These are phyloP conservation scores for carrot (Daucus carota) DNA, from an alignment of 129 eudicot species.

Conservation along the genomic window DH1_v3.0 NC_030388.2:30446501-30447000, in stretches of 20 bases:
- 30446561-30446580: too few species aligned
- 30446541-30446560: too few species aligned
- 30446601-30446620: background rate
- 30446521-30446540: too few species aligned
- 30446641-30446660: too few species aligned
- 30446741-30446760: conserved; percentile 40
- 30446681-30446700: background rate
- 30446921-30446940: conserved; percentile 54
- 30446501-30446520: too few species aligned
- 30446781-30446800: background rate
- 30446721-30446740: background rate
- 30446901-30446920: conserved; percentile 68
- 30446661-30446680: background rate
- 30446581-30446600: background rate
- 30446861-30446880: conserved; percentile 15
- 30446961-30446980: too few species aligned
- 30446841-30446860: conserved; percentile 10
- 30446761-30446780: conserved; percentile 28
- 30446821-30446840: conserved; percentile 10
- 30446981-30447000: too few species aligned
- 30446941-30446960: too few species aligned
- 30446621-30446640: too few species aligned
- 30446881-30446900: conserved; percentile 36
- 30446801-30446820: conserved; percentile 13
- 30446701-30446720: background rate